phyloP scores from a whole-genome alignment of 371 early-diverging fungal genomes.

The Mucor irregularis region DNA sequence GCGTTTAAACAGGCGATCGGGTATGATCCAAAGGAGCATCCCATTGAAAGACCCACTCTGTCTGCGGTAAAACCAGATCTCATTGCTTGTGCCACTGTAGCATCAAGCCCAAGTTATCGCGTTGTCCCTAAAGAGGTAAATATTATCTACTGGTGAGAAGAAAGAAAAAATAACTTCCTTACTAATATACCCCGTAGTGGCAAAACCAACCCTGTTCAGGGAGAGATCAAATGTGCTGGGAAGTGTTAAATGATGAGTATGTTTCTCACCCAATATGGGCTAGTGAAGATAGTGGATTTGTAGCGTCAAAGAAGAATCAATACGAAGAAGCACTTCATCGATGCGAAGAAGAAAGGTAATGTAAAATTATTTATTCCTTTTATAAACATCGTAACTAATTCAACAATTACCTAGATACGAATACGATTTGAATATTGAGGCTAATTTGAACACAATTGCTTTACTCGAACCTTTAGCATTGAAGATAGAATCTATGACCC shows the following conservation, averaged over 20 bases:
- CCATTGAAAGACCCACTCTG: slow-evolving; percentile 28
- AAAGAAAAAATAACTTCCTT: slow-evolving; percentile 15
- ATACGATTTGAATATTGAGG: slow-evolving; percentile 95
- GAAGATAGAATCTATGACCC: slow-evolving; percentile 71
- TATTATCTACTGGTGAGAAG: neutral
- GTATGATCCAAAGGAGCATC: slow-evolving; percentile 64
- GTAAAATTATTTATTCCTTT: too few relatives aligned
- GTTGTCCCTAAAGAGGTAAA: slow-evolving; percentile 63
- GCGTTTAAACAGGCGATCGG: slow-evolving; percentile 93
- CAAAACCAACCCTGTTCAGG: slow-evolving; percentile 72
- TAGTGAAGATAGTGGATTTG: slow-evolving; percentile 91
- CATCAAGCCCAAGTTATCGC: slow-evolving; percentile 67
- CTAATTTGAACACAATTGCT: slow-evolving; percentile 87
- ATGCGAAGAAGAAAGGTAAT: slow-evolving; percentile 89
- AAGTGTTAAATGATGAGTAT: slow-evolving; percentile 94
- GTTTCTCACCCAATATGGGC: slow-evolving; percentile 93
- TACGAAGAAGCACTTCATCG: slow-evolving; percentile 94
- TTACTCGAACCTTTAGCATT: slow-evolving; percentile 85
- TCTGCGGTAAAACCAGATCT: slow-evolving; percentile 56
- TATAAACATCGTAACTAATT: too few relatives aligned
- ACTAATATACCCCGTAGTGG: too few relatives aligned
- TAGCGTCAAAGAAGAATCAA: slow-evolving; percentile 86
- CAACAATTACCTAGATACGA: slow-evolving; percentile 77
- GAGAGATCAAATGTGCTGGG: slow-evolving; percentile 82
- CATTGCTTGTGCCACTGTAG: slow-evolving; percentile 27